These are phyloP conservation scores for Sonneratia caseolaris DNA, from an alignment of 345 rosid genomes.

Conservation along the genomic window DNA sequence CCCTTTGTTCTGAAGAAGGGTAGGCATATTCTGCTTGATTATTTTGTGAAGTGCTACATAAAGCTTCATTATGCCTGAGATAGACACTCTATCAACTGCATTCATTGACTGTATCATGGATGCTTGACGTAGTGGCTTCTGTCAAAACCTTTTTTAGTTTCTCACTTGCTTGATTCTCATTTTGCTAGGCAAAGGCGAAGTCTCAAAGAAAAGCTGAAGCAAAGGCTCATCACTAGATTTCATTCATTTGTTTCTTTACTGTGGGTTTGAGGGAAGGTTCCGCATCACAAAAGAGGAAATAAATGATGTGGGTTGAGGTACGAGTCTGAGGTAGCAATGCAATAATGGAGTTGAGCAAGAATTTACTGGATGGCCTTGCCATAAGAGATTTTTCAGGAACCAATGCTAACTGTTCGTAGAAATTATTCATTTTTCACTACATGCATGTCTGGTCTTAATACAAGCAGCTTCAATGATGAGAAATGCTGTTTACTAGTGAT, in stretches of 20 bases:
- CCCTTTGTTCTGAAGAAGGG: too few species aligned
- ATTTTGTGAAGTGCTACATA: too few species aligned
- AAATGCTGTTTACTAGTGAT: too few species aligned
- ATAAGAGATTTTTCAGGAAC: constrained; percentile 1
- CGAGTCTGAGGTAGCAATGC: neutral
- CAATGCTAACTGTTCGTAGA: constrained; percentile 6
- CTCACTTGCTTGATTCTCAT: constrained; percentile 1
- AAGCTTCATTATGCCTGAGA: too few species aligned
- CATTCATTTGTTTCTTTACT: neutral
- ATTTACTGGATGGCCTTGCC: constrained; percentile 5
- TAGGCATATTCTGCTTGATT: neutral
- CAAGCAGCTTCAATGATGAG: neutral
- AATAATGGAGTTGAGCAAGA: constrained; percentile 12
- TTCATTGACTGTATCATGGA: neutral
- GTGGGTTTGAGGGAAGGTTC: neutral
- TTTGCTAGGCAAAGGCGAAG: constrained; percentile 24
- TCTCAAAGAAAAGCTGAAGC: constrained; percentile 52
- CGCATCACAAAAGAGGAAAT: neutral
- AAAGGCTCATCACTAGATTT: constrained; percentile 23
- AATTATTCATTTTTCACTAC: neutral
- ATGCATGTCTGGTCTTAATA: neutral
- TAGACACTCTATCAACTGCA: neutral
- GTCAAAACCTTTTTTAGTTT: neutral
- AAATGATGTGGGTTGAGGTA: neutral
- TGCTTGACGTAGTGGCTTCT: neutral